Conservation (phyloP, 768 basidiomycete genomes). For the Suillus sp. region DNA sequence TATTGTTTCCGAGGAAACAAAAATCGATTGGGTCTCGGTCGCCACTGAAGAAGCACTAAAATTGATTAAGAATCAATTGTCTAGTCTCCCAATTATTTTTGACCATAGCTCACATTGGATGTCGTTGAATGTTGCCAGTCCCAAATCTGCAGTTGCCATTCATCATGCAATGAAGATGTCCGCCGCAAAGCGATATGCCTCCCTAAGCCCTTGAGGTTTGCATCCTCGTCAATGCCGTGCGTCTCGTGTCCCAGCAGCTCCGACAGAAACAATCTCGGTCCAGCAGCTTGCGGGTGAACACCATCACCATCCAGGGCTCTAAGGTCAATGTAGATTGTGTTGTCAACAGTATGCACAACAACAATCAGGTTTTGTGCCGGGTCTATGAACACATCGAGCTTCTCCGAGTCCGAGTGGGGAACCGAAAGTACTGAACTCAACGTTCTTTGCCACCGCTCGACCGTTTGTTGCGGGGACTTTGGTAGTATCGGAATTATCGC, state of each 20-base stretch:
- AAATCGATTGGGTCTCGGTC: not conserved
- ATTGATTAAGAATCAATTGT: not conserved
- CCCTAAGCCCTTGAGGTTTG: not conserved
- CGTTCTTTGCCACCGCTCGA: not conserved
- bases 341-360: not conserved
- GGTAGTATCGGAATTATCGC: not conserved
- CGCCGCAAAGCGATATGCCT: not conserved
- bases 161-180: accelerated
- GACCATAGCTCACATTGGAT: not conserved
- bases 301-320: not conserved
- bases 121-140: not conserved
- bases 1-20: not conserved
- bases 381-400: not conserved
- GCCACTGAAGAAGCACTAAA: not conserved
- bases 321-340: not conserved
- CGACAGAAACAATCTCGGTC: not conserved
- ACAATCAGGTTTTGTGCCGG: not conserved
- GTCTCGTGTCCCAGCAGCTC: not conserved
- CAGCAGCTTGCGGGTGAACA: not conserved
- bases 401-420: not conserved
- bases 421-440: not conserved
- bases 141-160: not conserved
- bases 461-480: not conserved
- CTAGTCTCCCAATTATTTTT: not conserved
- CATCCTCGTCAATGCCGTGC: not conserved